Conservation (phyloP, 768 basidiomycete species). For the Inosperma sp. region DNA sequence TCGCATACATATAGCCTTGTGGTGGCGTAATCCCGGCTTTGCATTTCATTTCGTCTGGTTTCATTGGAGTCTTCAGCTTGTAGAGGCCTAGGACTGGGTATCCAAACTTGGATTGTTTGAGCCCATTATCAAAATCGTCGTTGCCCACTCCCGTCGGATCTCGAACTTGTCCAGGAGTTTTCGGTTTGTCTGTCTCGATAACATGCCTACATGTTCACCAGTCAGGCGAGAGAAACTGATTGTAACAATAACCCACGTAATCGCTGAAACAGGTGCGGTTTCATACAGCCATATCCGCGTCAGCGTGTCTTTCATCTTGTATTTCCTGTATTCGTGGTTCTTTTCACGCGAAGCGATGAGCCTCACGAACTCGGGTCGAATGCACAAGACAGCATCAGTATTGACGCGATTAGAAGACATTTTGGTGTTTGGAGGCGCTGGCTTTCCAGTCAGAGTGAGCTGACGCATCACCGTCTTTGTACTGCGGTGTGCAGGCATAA, state of each 20-base stretch:
- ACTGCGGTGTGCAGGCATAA: not conserved
- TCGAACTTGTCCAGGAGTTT: slow-evolving; percentile 30
- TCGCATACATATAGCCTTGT: slow-evolving; percentile 25
- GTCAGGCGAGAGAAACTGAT: not conserved
- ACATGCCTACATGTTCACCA: slow-evolving; percentile 19
- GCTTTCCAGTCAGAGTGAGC: slow-evolving; percentile 20
- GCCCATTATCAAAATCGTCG: slow-evolving; percentile 32
- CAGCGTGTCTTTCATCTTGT: slow-evolving; percentile 26
- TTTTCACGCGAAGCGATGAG: slow-evolving; percentile 30
- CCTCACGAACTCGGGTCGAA: slow-evolving; percentile 28
- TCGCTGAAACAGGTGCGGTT: slow-evolving; percentile 24
- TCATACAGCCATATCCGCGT: slow-evolving; percentile 31
- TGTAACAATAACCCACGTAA: slow-evolving; percentile 23
- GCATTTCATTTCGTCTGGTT: slow-evolving; percentile 19
- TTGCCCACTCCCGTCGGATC: slow-evolving; percentile 33
- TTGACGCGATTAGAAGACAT: slow-evolving; percentile 19
- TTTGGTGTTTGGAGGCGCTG: slow-evolving; percentile 5
- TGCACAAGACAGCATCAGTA: slow-evolving; percentile 31
- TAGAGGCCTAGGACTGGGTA: slow-evolving; percentile 19
- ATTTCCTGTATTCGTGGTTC: slow-evolving; percentile 35
- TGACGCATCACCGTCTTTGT: slow-evolving; percentile 3
- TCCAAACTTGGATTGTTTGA: slow-evolving; percentile 28
- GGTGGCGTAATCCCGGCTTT: slow-evolving; percentile 21
- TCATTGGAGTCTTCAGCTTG: slow-evolving; percentile 22
- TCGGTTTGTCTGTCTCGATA: slow-evolving; percentile 23